Base-by-base conservation (phyloP, 2,329 filamentous ascomycete genomes). In the Colletotrichum echinochloae region DNA sequence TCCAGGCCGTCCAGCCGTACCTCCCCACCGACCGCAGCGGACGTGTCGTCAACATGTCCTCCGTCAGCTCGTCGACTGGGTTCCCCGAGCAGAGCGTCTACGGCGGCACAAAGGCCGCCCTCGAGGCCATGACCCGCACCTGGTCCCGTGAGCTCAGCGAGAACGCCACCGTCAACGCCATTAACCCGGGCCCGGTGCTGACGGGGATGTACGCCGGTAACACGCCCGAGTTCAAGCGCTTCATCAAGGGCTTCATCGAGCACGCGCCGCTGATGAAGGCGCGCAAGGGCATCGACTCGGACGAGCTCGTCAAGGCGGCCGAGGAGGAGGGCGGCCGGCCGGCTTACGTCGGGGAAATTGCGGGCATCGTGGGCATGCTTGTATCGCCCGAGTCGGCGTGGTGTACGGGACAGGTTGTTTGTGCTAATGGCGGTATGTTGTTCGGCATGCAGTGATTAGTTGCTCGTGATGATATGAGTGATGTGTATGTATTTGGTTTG, bases 371-470 rank as follows among this genome's bases (percentile, higher is more conserved):
- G 23, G 92, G 88, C 2, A 94, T 95, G 91, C 81, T 95, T 28
- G 94, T 92, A 77, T 87, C 87, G 6, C 84, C 85, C 7, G 93
- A 95, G 78, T 87, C 88, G n/a, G 87, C 84, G 9, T 95, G 92
- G 92, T 91, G 89, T 76, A 96, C 93, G 0, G 93, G 93, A 1
- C 92, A 91, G 79, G 91, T 94, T 30, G 88, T 96, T 5, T 93
- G 91, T 81, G 92, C 92, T 9, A 95, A 95, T 77, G 93, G 93
- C 1, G 93, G 93, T 8, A 90, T 94, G 88, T 63, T 83, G 62
- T 70, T 77, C 20, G 73, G 73, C 23, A 79, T 81, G 79, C 79
- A 78, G 61, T 74, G 72, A 51, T 46, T 2, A 54, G 30, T 23
- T 3, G 23, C 33, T 28, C 18, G 37, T 30, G 16, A 35, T 35